phyloP scores from a whole-genome alignment of 1,284 basidiomycete genomes.

The Somion occarium region DNA sequence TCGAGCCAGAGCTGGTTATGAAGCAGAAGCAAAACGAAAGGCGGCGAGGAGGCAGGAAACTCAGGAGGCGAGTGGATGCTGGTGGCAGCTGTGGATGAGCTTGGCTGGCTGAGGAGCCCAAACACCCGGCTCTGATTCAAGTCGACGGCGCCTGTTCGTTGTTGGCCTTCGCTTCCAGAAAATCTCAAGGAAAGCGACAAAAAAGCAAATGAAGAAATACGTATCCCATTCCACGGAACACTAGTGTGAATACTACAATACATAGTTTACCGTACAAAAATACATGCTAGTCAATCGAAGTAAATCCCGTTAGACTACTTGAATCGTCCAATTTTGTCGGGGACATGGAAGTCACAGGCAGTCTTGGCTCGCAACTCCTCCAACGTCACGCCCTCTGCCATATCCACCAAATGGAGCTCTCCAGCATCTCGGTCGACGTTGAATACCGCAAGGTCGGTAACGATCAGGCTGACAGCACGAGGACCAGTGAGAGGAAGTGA shows the following conservation, averaged over 20 bases:
- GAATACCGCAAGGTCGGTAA: constrained; percentile 93
- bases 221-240: background rate
- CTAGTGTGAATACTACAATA: background rate
- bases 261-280: constrained; percentile 4
- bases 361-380: constrained; percentile 87
- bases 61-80: background rate
- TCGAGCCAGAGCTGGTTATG: no score
- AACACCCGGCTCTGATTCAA: background rate
- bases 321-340: constrained; percentile 27
- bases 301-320: constrained; percentile 3
- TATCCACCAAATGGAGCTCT: constrained; percentile 73
- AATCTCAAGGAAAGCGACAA: no score
- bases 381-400: constrained; percentile 79
- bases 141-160: background rate
- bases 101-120: background rate
- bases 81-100: background rate
- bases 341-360: constrained; percentile 69
- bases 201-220: no score
- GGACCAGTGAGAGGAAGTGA: constrained; percentile 85
- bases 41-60: no score
- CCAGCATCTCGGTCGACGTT: constrained; percentile 77
- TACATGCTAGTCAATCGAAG: constrained; percentile 1
- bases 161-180: background rate
- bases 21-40: no score
- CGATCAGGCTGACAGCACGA: constrained; percentile 81